These are phyloP conservation scores for Paramecium octaurelia DNA, from an alignment of 73 alveolate species.

Conservation along the genomic window DNA sequence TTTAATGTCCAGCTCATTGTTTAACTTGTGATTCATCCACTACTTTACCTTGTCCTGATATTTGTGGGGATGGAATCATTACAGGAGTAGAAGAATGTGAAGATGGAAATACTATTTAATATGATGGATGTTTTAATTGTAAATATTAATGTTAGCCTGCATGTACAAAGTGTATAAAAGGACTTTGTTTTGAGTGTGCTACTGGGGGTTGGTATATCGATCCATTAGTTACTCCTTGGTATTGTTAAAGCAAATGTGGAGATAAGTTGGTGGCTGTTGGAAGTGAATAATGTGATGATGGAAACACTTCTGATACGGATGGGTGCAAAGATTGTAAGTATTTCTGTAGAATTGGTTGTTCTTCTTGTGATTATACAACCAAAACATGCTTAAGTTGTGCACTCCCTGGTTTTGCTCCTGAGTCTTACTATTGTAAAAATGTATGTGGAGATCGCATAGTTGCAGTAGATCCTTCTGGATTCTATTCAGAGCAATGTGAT, in stretches of 20 bases:
- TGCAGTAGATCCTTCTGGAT: neutral
- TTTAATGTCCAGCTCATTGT: neutral
- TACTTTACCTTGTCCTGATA: neutral
- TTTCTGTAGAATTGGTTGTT: neutral
- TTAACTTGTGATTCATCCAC: neutral
- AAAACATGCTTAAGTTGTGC: neutral
- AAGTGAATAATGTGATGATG: neutral
- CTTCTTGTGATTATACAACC: neutral
- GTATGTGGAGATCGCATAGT: constrained; percentile 8
- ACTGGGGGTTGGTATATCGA: neutral
- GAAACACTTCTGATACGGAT: neutral
- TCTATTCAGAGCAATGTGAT: neutral
- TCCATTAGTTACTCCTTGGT: neutral
- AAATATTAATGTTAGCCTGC: neutral
- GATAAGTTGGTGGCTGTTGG: neutral
- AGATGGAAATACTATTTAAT: neutral
- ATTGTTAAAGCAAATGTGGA: neutral
- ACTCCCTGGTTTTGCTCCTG: neutral
- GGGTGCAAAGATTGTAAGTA: neutral
- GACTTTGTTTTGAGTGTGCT: neutral
- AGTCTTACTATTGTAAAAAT: neutral
- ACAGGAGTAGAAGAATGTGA: neutral
- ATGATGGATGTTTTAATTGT: neutral
- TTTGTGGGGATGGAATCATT: neutral
- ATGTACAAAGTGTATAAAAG: neutral